Conservation (phyloP, 495 filamentous ascomycete genomes). For the Tetracladium marchalianum region DNA sequence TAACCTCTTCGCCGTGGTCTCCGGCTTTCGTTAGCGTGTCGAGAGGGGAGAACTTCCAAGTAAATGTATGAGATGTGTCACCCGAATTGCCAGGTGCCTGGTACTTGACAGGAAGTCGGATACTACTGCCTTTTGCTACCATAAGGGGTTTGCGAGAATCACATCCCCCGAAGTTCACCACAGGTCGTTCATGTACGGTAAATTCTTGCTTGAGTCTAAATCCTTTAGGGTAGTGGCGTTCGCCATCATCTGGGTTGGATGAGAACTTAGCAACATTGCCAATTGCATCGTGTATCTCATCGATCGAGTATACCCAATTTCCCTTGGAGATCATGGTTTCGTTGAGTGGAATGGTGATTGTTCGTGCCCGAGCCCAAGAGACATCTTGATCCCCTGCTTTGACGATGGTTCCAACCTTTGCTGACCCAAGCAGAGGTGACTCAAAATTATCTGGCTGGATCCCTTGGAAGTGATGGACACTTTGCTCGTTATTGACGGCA, state of each 20-base stretch:
- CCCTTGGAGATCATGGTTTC: constrained; percentile 73
- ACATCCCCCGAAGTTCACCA: constrained; percentile 58
- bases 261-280: constrained; percentile 82
- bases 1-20: constrained; percentile 45
- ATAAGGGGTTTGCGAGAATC: constrained; percentile 71
- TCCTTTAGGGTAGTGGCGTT: constrained; percentile 42
- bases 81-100: constrained; percentile 47
- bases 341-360: constrained; percentile 69
- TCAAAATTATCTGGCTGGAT: constrained; percentile 80
- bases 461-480: constrained; percentile 72
- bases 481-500: constrained; percentile 66
- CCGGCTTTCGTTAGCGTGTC: constrained; percentile 52
- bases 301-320: constrained; percentile 79
- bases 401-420: constrained; percentile 43
- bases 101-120: constrained; percentile 64
- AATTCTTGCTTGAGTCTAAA: constrained; percentile 65
- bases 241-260: constrained; percentile 52
- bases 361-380: constrained; percentile 70
- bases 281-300: constrained; percentile 81
- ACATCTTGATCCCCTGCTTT: constrained; percentile 50
- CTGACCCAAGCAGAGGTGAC: constrained; percentile 57
- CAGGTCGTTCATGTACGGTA: constrained; percentile 77
- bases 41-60: constrained; percentile 60
- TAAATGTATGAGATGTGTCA: constrained; percentile 43
- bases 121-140: constrained; percentile 61